Evolutionary conservation across 2,329 filamentous ascomycete species (phyloP).

Genomic region (Gaeumannomyces tritici): DNA sequence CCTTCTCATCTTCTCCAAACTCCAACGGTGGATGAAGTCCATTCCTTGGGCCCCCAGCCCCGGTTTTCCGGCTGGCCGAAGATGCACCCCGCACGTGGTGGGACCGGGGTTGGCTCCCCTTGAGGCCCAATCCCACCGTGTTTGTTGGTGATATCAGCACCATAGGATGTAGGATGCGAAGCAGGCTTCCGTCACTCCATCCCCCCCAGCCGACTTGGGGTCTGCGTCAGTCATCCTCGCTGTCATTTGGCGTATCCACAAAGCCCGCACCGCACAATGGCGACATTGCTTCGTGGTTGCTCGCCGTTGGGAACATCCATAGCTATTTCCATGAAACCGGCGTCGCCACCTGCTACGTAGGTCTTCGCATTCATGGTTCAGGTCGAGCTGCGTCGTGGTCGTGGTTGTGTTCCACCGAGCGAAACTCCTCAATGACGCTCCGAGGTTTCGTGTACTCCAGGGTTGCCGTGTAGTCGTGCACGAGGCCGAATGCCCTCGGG

Average conservation of each 20-base stretch:
- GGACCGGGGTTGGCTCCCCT: too few species aligned
- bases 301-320: not conserved
- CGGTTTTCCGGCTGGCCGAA: not conserved
- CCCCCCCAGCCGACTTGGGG: too few species aligned
- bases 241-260: not conserved
- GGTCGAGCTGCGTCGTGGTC: not conserved
- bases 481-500: slow-evolving; percentile 36
- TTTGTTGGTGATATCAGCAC: not conserved
- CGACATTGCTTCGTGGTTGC: too few species aligned
- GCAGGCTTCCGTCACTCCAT: too few species aligned
- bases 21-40: not conserved
- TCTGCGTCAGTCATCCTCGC: not conserved
- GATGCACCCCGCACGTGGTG: not conserved
- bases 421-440: slow-evolving; percentile 44
- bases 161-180: not conserved
- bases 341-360: too few species aligned
- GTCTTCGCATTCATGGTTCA: not conserved
- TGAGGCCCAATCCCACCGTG: too few species aligned
- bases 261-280: not conserved
- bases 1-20: not conserved
- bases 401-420: slow-evolving; percentile 5
- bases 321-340: not conserved
- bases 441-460: slow-evolving; percentile 37
- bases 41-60: too few species aligned
- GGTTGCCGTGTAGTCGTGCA: slow-evolving; percentile 34